Base-by-base conservation (phyloP, 2,329 filamentous ascomycete species). In the Arthroderma uncinatum region DNA sequence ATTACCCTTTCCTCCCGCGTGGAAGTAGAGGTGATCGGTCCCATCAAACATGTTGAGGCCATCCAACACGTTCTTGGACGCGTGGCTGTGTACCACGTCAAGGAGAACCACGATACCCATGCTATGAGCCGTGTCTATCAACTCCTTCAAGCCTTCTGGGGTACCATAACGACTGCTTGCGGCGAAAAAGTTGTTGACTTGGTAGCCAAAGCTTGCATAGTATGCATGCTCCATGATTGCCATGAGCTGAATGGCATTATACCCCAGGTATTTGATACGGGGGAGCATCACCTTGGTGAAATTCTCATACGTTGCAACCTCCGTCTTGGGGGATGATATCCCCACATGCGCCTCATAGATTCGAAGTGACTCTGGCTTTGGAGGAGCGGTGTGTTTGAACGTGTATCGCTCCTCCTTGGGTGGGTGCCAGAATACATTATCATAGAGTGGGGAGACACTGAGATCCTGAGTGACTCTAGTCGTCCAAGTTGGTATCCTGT, bases 271-370 rank as follows among this genome's bases (percentile, higher is more conserved):
- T 68, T 91, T 86, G 74, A 98, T 97, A 58, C 92, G 83, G 14
- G 92, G 91, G 6, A 98, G 81, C 80, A 95, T 90, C 71, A 88
- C 89, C 66, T 84, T 79, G 1, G 92, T 97, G 71, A 98, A 98
- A 74, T 98, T 91, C 72, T 96, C 95, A 81, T 95, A 98, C 5
- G 89, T 95, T 2, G 93, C 83, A 39, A 98, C 90, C 63, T 83
- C 85, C 61, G 86, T 82, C 62, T 97, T 92, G 1, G 91, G 89
- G 1, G 89, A 93, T 4, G 92, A 96, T 64, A 98, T 98, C 54
- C 93, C 93, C 42, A 98, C 90, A 68, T 98, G 93, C n/a, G 93
- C 93, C 74, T 98, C 93, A 73, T 98, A 98, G 58, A 98, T 90
- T 54, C 93, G 85, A n/a, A 82, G 83, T 65, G 90, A 95, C 58